These are phyloP conservation scores for Pelargonium citronellum DNA, from an alignment of 441 rosid genomes.

Conservation along the genomic window DNA sequence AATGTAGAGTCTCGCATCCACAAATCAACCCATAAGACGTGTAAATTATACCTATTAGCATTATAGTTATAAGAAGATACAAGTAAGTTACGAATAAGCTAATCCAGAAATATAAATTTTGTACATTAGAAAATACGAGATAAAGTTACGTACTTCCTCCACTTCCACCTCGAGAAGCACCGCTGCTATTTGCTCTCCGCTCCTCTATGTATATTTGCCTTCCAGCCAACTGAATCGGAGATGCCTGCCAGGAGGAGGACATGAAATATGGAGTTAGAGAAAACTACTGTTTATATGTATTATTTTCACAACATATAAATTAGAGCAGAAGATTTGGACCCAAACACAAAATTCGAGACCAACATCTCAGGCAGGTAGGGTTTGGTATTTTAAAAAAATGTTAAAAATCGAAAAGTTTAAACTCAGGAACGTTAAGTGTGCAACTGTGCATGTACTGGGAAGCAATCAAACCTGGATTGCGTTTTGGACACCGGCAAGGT, in stretches of 20 bases:
- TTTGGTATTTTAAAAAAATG: no score
- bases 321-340: no score
- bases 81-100: background rate
- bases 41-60: background rate
- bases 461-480: conserved; percentile 50
- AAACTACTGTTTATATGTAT: background rate
- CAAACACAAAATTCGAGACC: no score
- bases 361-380: no score
- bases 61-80: background rate
- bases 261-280: conserved; percentile 6
- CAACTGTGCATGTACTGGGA: background rate
- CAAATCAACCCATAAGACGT: background rate
- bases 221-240: conserved; percentile 87
- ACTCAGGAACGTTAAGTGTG: background rate
- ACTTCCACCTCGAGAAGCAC: conserved; percentile 40
- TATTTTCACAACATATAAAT: background rate
- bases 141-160: conserved; percentile 69
- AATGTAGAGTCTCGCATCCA: background rate
- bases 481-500: conserved; percentile 51
- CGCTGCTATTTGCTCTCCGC: conserved; percentile 81
- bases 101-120: background rate
- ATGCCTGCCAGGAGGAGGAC: conserved; percentile 44
- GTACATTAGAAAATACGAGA: background rate
- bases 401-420: no score
- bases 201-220: conserved; percentile 87